Evolutionary conservation across 257 asterid genomes (phyloP).

Genomic region (Solanum clarkiae): DNA sequence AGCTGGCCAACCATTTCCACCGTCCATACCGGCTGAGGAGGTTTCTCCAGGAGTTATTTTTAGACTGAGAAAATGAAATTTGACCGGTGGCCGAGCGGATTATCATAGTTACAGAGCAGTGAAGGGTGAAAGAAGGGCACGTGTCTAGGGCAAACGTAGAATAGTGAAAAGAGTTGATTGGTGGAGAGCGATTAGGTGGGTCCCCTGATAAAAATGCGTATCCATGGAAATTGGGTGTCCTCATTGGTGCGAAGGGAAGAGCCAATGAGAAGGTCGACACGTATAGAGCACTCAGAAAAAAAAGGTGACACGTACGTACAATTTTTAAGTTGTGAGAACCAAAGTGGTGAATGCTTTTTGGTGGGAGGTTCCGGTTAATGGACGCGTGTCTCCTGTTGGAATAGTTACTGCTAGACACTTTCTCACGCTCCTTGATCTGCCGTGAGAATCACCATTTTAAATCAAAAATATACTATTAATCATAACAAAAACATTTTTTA

Average conservation of each 20-base stretch:
- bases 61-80: background rate
- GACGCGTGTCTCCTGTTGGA: constrained; percentile 42
- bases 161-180: background rate
- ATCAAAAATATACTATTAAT: no score
- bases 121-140: background rate
- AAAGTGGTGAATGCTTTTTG: constrained; percentile 26
- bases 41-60: background rate
- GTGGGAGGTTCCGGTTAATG: constrained; percentile 7
- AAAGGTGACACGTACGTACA: constrained; percentile 19
- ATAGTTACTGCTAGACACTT: background rate
- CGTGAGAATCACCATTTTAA: background rate
- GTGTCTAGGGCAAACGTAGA: background rate
- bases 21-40: background rate
- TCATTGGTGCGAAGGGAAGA: constrained; percentile 6
- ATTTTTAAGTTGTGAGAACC: constrained; percentile 6
- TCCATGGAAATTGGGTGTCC: constrained; percentile 11
- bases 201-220: constrained; percentile 29
- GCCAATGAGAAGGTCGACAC: constrained; percentile 25
- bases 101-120: background rate
- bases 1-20: background rate
- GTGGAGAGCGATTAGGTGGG: constrained; percentile 30
- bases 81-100: background rate
- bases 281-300: constrained; percentile 15
- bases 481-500: no score
- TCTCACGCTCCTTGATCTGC: background rate